These are phyloP conservation scores for Cercospora canescens DNA, from an alignment of 2,329 filamentous ascomycete species.

Conservation along the genomic window DNA sequence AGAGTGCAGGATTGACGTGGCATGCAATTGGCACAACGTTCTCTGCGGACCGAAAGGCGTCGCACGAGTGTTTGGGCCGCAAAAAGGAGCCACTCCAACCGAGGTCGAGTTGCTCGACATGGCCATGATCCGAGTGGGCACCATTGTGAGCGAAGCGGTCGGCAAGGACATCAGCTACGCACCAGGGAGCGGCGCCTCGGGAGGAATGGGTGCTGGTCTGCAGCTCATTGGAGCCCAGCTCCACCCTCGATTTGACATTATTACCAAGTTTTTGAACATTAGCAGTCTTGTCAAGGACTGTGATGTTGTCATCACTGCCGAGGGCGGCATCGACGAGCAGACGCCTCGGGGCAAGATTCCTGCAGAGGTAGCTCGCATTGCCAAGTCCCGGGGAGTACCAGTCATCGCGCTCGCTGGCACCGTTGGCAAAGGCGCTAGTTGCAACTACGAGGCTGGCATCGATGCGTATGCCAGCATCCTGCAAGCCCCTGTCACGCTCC, in stretches of 20 bases:
- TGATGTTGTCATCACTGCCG: constrained; percentile 55
- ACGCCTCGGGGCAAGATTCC: constrained; percentile 56
- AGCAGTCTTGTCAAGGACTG: constrained; percentile 49
- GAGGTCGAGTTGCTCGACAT: constrained; percentile 46
- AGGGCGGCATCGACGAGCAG: constrained; percentile 55
- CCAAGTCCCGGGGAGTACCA: constrained; percentile 47
- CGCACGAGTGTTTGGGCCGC: constrained; percentile 52
- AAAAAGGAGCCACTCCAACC: constrained; percentile 51
- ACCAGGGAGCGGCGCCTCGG: constrained; percentile 54
- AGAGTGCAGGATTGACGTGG: constrained; percentile 48
- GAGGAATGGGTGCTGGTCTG: constrained; percentile 54
- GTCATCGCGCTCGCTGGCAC: constrained; percentile 49
- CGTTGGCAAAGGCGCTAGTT: constrained; percentile 39
- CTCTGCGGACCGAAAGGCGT: constrained; percentile 53
- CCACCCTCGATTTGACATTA: constrained; percentile 51
- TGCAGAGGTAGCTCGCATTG: constrained; percentile 52
- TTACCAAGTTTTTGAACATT: constrained; percentile 54
- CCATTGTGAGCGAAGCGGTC: constrained; percentile 37
- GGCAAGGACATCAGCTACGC: constrained; percentile 39
- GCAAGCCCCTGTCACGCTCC: constrained; percentile 36
- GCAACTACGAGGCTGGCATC: constrained; percentile 39
- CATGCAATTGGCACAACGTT: constrained; percentile 55
- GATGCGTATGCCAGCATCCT: constrained; percentile 40
- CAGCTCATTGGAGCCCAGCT: constrained; percentile 50
- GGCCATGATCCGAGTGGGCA: constrained; percentile 47